phyloP scores from a whole-genome alignment of 2,329 filamentous ascomycete species.

The Aspergillus proliferans region DNA sequence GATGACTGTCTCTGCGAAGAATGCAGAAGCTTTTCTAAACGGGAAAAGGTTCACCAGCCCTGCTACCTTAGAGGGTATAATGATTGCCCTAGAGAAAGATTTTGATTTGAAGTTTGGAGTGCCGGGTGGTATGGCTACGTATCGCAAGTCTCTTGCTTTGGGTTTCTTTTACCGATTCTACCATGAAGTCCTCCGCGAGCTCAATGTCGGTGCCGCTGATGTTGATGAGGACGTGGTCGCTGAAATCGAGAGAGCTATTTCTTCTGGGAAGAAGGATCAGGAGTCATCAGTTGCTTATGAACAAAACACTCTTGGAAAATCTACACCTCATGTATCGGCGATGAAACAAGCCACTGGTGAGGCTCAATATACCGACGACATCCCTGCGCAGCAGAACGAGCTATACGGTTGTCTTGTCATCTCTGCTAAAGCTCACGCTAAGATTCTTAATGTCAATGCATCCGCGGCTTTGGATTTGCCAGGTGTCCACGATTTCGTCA shows the following conservation, averaged over 20 bases:
- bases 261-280: constrained; percentile 43
- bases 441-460: constrained; percentile 62
- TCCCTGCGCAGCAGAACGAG: constrained; percentile 71
- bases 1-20: constrained; percentile 76
- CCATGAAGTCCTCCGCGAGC: constrained; percentile 69
- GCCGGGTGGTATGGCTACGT: constrained; percentile 95
- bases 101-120: constrained; percentile 87
- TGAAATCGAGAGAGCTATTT: constrained; percentile 81
- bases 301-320: constrained; percentile 70
- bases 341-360: constrained; percentile 82
- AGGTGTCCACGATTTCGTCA: constrained; percentile 77
- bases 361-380: constrained; percentile 85
- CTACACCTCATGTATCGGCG: constrained; percentile 73
- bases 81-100: constrained; percentile 82
- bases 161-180: constrained; percentile 98
- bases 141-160: constrained; percentile 81
- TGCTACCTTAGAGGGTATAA: constrained; percentile 78
- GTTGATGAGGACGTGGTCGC: constrained; percentile 68
- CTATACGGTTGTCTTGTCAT: constrained; percentile 74
- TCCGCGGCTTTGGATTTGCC: constrained; percentile 59
- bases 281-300: constrained; percentile 40
- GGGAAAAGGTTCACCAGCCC: constrained; percentile 77
- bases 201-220: constrained; percentile 43
- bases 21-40: constrained; percentile 64
- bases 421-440: constrained; percentile 74